phyloP scores from a whole-genome alignment of 1,284 basidiomycete genomes.

The Neonothopanus nambi region DNA sequence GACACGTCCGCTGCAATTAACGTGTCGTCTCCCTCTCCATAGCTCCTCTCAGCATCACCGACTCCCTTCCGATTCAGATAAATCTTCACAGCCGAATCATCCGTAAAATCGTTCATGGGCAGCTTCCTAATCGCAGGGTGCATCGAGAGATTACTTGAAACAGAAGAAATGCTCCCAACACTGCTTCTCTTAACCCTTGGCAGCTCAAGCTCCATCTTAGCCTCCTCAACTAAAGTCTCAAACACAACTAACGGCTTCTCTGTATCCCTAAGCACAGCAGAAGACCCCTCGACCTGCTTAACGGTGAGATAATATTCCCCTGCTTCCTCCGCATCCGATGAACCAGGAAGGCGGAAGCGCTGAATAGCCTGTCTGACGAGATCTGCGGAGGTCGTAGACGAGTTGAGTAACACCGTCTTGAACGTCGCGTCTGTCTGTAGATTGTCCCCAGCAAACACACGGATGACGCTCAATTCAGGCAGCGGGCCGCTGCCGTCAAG shows the following conservation, averaged over 20 bases:
- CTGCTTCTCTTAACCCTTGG: constrained; percentile 92
- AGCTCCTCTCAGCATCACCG: constrained; percentile 29
- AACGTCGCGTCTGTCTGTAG: constrained; percentile 93
- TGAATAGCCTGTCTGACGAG: constrained; percentile 92
- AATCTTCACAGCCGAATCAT: constrained; percentile 95
- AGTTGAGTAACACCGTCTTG: constrained; percentile 94
- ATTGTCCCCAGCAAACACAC: constrained; percentile 86
- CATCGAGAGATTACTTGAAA: constrained; percentile 87
- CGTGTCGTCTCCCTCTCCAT: constrained; percentile 52
- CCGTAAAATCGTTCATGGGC: constrained; percentile 95
- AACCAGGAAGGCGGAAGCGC: constrained; percentile 78
- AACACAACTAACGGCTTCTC: constrained; percentile 88
- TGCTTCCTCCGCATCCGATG: constrained; percentile 59
- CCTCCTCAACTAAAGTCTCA: constrained; percentile 79
- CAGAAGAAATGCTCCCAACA: constrained; percentile 90
- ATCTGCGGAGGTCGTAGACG: constrained; percentile 80
- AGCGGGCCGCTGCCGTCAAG: constrained; percentile 63
- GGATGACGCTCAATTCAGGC: constrained; percentile 90
- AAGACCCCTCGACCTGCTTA: constrained; percentile 88
- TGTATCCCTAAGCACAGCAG: constrained; percentile 65
- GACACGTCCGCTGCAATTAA: constrained; percentile 44
- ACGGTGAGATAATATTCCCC: constrained; percentile 89
- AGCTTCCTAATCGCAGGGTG: constrained; percentile 93
- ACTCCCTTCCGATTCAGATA: constrained; percentile 75
- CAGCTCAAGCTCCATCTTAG: constrained; percentile 58